These are phyloP conservation scores for Solanum pinnatisectum DNA, from an alignment of 257 asterid species.

Conservation along the genomic window DNA sequence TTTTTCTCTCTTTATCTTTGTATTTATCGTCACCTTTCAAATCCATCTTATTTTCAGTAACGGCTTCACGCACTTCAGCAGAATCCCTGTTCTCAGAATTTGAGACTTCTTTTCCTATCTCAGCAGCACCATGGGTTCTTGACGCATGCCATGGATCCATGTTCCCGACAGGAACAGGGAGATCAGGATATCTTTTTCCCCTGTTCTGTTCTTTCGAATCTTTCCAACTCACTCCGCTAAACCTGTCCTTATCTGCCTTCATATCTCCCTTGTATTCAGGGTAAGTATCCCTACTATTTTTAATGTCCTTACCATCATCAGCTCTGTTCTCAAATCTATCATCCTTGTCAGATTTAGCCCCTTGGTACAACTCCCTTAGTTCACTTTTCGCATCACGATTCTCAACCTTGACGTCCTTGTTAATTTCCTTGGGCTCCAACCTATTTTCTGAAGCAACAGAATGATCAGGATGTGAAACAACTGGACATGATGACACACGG, in stretches of 20 bases:
- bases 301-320: constrained; percentile 60
- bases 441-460: constrained; percentile 45
- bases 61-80: constrained; percentile 62
- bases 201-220: constrained; percentile 50
- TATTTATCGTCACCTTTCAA: constrained; percentile 68
- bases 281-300: constrained; percentile 49
- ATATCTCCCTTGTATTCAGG: constrained; percentile 49
- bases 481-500: constrained; percentile 45
- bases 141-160: constrained; percentile 50
- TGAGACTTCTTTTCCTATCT: constrained; percentile 48
- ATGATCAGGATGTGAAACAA: constrained; percentile 50
- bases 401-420: constrained; percentile 53
- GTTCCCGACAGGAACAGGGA: constrained; percentile 29
- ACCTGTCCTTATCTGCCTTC: constrained; percentile 63
- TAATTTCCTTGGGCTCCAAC: constrained; percentile 53
- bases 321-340: constrained; percentile 34
- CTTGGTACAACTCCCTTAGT: constrained; percentile 47
- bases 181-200: constrained; percentile 52
- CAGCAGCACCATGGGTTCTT: constrained; percentile 47
- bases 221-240: constrained; percentile 51
- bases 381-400: constrained; percentile 53
- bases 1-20: constrained; percentile 78
- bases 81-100: constrained; percentile 42
- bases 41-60: constrained; percentile 78
- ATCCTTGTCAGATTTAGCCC: constrained; percentile 47